Conservation (phyloP, 257 asterid species). For the Nicotiana noctiflora region DNA sequence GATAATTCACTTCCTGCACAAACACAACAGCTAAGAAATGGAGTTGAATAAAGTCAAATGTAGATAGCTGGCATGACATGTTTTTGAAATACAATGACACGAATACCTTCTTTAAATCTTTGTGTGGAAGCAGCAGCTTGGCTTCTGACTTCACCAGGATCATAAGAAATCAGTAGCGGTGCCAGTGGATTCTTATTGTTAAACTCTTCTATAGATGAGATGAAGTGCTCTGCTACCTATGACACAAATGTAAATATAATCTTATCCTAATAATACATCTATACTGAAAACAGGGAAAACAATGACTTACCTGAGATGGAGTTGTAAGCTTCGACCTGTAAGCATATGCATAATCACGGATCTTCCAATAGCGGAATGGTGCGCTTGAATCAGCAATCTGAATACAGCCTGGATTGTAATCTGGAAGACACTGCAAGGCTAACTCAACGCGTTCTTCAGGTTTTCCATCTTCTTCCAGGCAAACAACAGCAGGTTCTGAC, state of each 20-base stretch:
- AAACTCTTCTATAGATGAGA: conserved; percentile 70
- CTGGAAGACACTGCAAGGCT: conserved; percentile 73
- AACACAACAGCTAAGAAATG: conserved; percentile 15
- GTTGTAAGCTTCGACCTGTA: conserved; percentile 75
- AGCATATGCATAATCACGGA: conserved; percentile 91
- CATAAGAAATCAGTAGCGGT: conserved; percentile 69
- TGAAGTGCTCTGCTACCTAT: conserved; percentile 94
- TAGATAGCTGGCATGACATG: neutral
- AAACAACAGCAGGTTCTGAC: conserved; percentile 47
- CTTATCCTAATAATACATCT: conserved; percentile 3
- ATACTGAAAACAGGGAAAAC: conserved; percentile 6
- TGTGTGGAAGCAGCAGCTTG: conserved; percentile 87
- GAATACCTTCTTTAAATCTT: conserved; percentile 86
- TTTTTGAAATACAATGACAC: neutral
- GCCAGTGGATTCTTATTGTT: conserved; percentile 47
- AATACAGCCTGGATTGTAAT: conserved; percentile 51
- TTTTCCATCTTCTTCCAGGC: conserved; percentile 63
- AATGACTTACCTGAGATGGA: conserved; percentile 67
- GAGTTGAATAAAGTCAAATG: neutral
- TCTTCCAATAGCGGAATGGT: conserved; percentile 87
- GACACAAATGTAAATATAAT: conserved; percentile 4
- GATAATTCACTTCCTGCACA: conserved; percentile 73
- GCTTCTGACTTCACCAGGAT: conserved; percentile 71
- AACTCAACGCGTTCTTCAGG: conserved; percentile 69
- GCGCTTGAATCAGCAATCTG: conserved; percentile 49